Evolutionary conservation across 345 rosid species (phyloP).

Genomic region (Cardamine chenopodiifolia): DNA sequence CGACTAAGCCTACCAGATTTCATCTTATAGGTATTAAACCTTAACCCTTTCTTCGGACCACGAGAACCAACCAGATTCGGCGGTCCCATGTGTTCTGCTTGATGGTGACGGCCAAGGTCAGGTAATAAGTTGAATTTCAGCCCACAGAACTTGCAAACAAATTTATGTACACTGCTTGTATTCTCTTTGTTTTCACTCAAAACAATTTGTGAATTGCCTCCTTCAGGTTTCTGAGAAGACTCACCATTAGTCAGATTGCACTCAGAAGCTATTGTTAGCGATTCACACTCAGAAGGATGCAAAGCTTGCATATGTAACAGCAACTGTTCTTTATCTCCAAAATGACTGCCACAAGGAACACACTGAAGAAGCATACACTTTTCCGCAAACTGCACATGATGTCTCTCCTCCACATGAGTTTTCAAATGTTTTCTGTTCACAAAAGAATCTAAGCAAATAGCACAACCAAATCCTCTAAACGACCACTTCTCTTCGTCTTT

Average conservation of each 20-base stretch:
- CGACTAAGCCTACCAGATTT: slow-evolving; percentile 94
- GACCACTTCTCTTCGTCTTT: slow-evolving; percentile 75
- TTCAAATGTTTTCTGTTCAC: slow-evolving; percentile 73
- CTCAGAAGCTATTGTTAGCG: slow-evolving; percentile 48
- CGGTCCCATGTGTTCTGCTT: slow-evolving; percentile 94
- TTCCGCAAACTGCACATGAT: slow-evolving; percentile 84
- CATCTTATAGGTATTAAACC: slow-evolving; percentile 67
- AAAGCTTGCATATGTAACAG: slow-evolving; percentile 74
- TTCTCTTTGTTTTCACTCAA: slow-evolving; percentile 52
- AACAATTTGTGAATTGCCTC: slow-evolving; percentile 41
- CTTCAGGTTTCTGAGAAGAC: slow-evolving; percentile 50
- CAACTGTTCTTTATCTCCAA: slow-evolving; percentile 81
- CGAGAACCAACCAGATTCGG: slow-evolving; percentile 58
- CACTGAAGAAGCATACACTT: slow-evolving; percentile 98
- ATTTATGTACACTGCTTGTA: slow-evolving; percentile 54
- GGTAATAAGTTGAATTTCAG: slow-evolving; percentile 89
- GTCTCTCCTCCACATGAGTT: slow-evolving; percentile 92
- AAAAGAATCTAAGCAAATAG: slow-evolving; percentile 94
- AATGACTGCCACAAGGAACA: slow-evolving; percentile 89
- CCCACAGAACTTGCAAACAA: slow-evolving; percentile 88
- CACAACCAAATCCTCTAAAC: slow-evolving; percentile 88
- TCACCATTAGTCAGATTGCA: slow-evolving; percentile 34
- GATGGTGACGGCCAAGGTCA: slow-evolving; percentile 99
- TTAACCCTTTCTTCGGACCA: slow-evolving; percentile 68
- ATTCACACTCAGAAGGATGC: slow-evolving; percentile 65